A percentile compares a stretch with the other conserved stretches of the same genome.
These are phyloP conservation scores for Picea abies DNA, from an alignment of 83 land plant genomes.

Conservation along the genomic window DNA sequence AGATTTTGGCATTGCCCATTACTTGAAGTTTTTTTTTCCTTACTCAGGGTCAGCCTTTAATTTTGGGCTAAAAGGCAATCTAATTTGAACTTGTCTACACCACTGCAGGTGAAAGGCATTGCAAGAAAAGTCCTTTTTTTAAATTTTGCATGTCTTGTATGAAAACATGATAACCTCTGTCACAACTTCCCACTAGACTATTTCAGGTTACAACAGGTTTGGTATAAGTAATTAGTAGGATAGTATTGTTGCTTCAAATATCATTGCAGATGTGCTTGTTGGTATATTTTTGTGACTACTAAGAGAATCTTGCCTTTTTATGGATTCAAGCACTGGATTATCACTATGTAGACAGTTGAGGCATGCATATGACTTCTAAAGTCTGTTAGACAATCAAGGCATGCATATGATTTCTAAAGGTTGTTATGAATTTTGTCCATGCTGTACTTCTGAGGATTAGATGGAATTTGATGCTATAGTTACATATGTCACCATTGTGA, in stretches of 20 bases:
- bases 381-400: no score
- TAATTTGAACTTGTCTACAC: no score
- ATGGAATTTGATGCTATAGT: neutral
- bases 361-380: no score
- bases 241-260: neutral
- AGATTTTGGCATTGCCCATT: neutral
- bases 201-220: no score
- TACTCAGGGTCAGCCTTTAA: neutral
- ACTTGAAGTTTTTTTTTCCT: neutral
- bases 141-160: no score
- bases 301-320: neutral
- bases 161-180: no score
- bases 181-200: no score
- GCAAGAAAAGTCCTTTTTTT: no score
- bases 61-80: neutral
- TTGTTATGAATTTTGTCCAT: conserved; percentile 2
- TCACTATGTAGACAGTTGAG: no score
- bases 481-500: no score
- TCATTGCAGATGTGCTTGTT: neutral
- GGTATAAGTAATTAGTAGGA: neutral
- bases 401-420: neutral
- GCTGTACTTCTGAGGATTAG: neutral
- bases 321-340: neutral
- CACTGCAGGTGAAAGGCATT: no score
- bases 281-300: neutral